Base-by-base conservation (phyloP, 148 eudicot genomes). In the Vaccinium vitisidaea region DNA sequence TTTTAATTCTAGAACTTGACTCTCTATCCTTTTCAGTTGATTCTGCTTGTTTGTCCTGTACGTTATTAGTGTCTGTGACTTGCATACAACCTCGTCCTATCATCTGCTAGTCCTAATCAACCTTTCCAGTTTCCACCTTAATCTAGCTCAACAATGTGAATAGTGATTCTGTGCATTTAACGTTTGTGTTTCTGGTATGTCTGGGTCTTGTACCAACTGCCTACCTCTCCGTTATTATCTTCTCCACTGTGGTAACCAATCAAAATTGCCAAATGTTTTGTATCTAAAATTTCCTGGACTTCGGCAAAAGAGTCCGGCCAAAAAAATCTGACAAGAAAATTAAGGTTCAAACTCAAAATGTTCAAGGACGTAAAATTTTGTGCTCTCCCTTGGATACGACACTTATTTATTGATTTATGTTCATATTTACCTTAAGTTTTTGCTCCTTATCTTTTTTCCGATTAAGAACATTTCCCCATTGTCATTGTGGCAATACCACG, bases 401-500 rank as follows among this genome's bases (percentile, higher is more conserved):
- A 13, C 15, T 50, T 0, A 6, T 27, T 73, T 71, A 48, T 82
- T 48, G 43, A 50, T 70, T 18, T 48, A 79, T 19, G 54, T 46
- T 55, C 1, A 2, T 61, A 21, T 21, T 11, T 67, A 43, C 80
- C 78, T 0, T 55, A 63, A 16, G 9, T 48, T 69, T 23, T 65
- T 11, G 13, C 36, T 69, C 43, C 27, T 69, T 15, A 69, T 25
- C 18, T 69, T 69, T 27, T 69, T 69, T 18, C 14, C 0, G 14
- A 69, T 69, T 25, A 27, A 27, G 39, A 30, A 3, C 13, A 69
- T 9, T 65, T 54, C 80, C 27, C 36, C 30, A 39, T 71, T 25
- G 75, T 75, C 49, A 21, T 61, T 46, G 58, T 30, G 49, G 46
- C n/a, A 30, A 48, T 39, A 32, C 55, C 13, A 67, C 88, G 82